Percentiles rank a stretch among this genome's conserved stretches.
phyloP scores from a whole-genome alignment of 805 yeast species.

The Wickerhamomyces pijperi region DNA sequence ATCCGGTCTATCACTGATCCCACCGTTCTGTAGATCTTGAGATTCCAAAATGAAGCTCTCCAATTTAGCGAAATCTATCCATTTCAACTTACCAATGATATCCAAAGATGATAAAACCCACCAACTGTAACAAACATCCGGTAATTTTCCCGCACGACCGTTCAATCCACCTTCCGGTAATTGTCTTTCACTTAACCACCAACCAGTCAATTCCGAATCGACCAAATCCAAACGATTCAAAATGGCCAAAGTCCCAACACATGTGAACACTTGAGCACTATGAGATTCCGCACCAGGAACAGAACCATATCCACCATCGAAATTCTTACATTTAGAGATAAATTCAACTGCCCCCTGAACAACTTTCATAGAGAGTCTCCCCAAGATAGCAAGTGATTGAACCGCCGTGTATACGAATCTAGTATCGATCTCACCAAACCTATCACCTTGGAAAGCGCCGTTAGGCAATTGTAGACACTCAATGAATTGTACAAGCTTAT shows the following conservation, averaged over 20 bases:
- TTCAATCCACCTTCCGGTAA: conserved; percentile 80
- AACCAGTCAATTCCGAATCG: conserved; percentile 39
- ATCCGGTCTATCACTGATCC: conserved; percentile 85
- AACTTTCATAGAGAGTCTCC: conserved; percentile 41
- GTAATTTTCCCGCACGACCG: conserved; percentile 91
- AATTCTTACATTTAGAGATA: conserved; percentile 65
- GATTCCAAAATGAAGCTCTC: conserved; percentile 58
- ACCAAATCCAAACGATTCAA: conserved; percentile 40
- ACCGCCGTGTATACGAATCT: conserved; percentile 80
- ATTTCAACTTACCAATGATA: conserved; percentile 52
- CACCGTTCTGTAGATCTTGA: conserved; percentile 76
- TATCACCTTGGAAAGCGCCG: conserved; percentile 86
- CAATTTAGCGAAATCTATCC: conserved; percentile 64
- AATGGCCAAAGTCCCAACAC: conserved; percentile 72
- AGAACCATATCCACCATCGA: conserved; percentile 93
- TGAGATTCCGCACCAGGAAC: conserved; percentile 94
- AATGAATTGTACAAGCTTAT: conserved; percentile 27
- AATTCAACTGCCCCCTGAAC: conserved; percentile 56
- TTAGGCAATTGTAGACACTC: conserved; percentile 23
- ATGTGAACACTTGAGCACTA: conserved; percentile 84
- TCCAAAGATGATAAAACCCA: conserved; percentile 82
- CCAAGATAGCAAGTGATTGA: conserved; percentile 62
- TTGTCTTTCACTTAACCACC: conserved; percentile 93
- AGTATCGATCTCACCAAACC: conserved; percentile 87
- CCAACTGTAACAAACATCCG: conserved; percentile 98